phyloP scores from a whole-genome alignment of 2,329 filamentous ascomycete species.

The Tothia fuscella region DNA sequence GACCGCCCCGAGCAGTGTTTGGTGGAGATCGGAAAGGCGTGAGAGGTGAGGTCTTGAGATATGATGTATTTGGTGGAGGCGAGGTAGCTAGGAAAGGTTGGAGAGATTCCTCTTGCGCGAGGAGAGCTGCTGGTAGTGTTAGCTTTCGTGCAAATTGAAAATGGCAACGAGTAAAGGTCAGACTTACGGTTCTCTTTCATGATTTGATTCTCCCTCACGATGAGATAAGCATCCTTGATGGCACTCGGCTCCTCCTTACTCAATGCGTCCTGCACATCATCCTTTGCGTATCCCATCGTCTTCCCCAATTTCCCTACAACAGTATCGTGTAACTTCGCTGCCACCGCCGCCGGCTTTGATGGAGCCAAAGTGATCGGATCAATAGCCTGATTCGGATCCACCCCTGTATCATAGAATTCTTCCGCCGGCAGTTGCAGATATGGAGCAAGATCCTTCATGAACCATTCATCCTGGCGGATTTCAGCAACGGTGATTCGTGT shows the following conservation, averaged over 20 bases:
- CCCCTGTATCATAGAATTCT: conserved; percentile 87
- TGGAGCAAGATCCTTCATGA: conserved; percentile 69
- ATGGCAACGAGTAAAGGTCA: conserved; percentile 10
- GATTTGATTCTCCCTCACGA: conserved; percentile 92
- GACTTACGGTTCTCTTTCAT: conserved; percentile 87
- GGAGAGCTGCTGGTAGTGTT: conserved; percentile 33
- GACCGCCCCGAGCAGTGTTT: conserved; percentile 7
- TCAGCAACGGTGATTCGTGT: conserved; percentile 89
- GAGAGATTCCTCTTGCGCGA: conserved; percentile 38
- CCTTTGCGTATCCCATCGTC: conserved; percentile 94
- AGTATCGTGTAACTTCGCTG: conserved; percentile 81
- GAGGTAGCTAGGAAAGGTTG: conserved; percentile 45
- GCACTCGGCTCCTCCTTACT: conserved; percentile 87
- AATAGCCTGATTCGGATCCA: conserved; percentile 85
- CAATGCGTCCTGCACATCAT: conserved; percentile 88
- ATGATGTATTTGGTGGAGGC: conserved; percentile 34
- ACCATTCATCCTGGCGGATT: conserved; percentile 90
- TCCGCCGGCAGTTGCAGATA: conserved; percentile 83
- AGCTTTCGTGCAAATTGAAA: no score
- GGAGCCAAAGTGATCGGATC: conserved; percentile 71
- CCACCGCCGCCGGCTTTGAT: conserved; percentile 56
- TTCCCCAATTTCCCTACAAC: conserved; percentile 94
- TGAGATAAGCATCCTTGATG: conserved; percentile 98
- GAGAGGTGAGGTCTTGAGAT: conserved; percentile 7
- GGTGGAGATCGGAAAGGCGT: conserved; percentile 9